Evolutionary conservation across 75 land plant genomes (phyloP).

Genomic region (Ceratopteris richardii): DNA sequence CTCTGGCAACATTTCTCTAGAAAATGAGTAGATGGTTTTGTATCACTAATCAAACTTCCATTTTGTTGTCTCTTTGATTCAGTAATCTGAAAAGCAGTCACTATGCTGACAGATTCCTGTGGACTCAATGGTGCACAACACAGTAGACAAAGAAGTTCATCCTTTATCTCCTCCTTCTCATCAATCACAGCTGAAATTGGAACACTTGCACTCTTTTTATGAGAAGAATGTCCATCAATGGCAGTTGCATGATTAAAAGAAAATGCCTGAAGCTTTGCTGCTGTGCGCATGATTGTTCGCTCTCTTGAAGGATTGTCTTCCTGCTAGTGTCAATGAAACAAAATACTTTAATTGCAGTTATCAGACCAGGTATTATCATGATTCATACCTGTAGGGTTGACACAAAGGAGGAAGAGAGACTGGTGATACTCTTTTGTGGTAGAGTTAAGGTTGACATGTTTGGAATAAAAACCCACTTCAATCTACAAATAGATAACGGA

Average conservation of each 20-base stretch:
- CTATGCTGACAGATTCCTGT: slow-evolving; percentile 14
- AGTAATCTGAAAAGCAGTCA: no score
- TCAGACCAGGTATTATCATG: neutral
- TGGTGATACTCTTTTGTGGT: slow-evolving; percentile 51
- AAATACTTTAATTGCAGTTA: neutral
- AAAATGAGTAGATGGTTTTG: slow-evolving; percentile 10
- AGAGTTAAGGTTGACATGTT: slow-evolving; percentile 25
- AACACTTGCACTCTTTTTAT: slow-evolving; percentile 34
- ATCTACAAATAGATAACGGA: neutral
- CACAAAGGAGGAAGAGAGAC: slow-evolving; percentile 68
- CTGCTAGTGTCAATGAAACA: slow-evolving; percentile 19
- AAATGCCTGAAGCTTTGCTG: slow-evolving; percentile 82
- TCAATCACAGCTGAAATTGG: slow-evolving; percentile 22
- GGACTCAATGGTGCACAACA: slow-evolving; percentile 64
- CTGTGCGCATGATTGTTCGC: slow-evolving; percentile 81
- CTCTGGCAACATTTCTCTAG: slow-evolving; percentile 44
- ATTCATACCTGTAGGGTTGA: slow-evolving; percentile 53
- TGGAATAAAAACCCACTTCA: slow-evolving; percentile 23
- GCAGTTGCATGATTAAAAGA: slow-evolving; percentile 53
- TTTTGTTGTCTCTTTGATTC: slow-evolving; percentile 5
- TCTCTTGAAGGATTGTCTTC: slow-evolving; percentile 93
- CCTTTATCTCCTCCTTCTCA: slow-evolving; percentile 12
- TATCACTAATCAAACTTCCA: neutral
- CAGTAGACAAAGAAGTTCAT: slow-evolving; percentile 54
- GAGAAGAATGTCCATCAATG: slow-evolving; percentile 10